Conservation (phyloP, 768 basidiomycete genomes). For the Gloeopeniophorella convolvens region DNA sequence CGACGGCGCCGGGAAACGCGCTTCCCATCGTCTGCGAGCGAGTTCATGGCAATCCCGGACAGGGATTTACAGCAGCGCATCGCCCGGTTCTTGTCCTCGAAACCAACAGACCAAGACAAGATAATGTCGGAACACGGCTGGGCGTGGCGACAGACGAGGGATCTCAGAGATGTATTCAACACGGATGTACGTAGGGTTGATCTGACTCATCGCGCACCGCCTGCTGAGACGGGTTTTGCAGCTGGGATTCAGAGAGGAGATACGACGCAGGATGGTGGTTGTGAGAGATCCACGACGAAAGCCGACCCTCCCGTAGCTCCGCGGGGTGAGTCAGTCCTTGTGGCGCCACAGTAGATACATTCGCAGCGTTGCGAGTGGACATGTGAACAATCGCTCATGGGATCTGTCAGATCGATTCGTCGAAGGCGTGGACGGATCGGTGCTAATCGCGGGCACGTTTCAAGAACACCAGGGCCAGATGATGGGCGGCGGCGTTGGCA, state of each 20-base stretch:
- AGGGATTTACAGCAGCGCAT: conserved; percentile 17
- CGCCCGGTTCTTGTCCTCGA: conserved; percentile 17
- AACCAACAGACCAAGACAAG: conserved; percentile 15
- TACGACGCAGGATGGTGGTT: conserved; percentile 14
- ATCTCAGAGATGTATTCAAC: conserved; percentile 12
- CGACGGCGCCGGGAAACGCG: conserved; percentile 15
- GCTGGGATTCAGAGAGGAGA: conserved; percentile 11
- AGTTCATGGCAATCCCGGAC: conserved; percentile 14
- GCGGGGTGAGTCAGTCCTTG: background rate
- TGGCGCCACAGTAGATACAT: background rate
- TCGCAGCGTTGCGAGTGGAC: background rate
- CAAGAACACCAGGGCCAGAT: background rate
- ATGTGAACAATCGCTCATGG: background rate
- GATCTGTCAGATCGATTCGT: background rate
- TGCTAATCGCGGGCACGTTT: conserved; percentile 11
- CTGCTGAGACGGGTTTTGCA: conserved; percentile 1
- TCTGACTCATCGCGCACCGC: conserved; percentile 4
- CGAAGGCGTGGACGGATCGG: background rate
- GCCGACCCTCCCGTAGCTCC: conserved; percentile 3
- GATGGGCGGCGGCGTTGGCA: background rate
- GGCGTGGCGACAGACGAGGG: conserved; percentile 11
- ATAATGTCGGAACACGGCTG: conserved; percentile 14
- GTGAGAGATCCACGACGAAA: conserved; percentile 20
- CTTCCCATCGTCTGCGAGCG: conserved; percentile 14
- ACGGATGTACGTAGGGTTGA: conserved; percentile 15